Evolutionary conservation across 345 rosid species (phyloP).

Genomic region (Boechera divaricarpa): DNA sequence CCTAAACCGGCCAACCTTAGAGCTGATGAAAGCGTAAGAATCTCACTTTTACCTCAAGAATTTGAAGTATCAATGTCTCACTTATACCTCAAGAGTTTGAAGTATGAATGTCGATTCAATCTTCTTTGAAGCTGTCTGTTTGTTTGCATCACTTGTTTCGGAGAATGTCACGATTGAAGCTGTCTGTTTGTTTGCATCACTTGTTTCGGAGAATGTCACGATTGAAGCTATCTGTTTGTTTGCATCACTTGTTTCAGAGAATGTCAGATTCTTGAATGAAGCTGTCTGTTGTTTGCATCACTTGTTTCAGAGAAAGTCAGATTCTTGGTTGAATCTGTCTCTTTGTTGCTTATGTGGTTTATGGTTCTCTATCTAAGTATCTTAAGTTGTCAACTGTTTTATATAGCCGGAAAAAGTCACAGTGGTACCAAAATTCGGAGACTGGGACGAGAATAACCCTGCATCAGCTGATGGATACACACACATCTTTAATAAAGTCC

Average conservation of each 20-base stretch:
- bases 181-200: conserved; percentile 12
- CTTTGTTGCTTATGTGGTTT: not conserved
- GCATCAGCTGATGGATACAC: conserved; percentile 88
- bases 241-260: conserved; percentile 1
- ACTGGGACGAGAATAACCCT: conserved; percentile 87
- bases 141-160: conserved; percentile 1
- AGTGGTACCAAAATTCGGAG: conserved; percentile 91
- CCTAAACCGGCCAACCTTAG: conserved; percentile 47
- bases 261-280: not conserved
- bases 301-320: not conserved
- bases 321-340: not conserved
- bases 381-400: not conserved
- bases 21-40: conserved; percentile 76
- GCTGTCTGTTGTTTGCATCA: conserved; percentile 5
- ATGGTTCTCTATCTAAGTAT: conserved; percentile 10
- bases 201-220: not conserved
- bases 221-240: not conserved
- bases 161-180: not conserved
- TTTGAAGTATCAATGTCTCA: not conserved
- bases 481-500: conserved; percentile 82
- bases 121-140: conserved; percentile 6
- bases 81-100: not conserved
- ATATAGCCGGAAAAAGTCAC: conserved; percentile 74
- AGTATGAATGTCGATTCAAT: not conserved
- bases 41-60: not conserved